Conservation (phyloP, 768 basidiomycete species). For the Phaeolepiota aurea region DNA sequence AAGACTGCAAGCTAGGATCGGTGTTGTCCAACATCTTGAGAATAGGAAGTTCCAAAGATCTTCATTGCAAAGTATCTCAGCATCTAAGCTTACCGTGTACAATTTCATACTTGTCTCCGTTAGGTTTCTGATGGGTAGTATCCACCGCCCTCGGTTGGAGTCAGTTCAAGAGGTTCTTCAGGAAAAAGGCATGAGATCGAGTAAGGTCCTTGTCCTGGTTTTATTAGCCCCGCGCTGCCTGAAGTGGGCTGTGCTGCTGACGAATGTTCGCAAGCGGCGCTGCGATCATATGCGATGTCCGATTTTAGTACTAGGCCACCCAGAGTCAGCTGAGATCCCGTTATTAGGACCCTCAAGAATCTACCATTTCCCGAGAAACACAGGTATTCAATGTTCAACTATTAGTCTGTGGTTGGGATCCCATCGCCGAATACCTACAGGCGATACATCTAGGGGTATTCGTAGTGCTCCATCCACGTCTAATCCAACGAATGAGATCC, state of each 20-base stretch:
- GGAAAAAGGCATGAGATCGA: constrained; percentile 7
- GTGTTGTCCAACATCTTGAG: constrained; percentile 4
- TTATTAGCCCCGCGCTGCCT: not conserved
- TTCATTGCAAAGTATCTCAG: constrained; percentile 5
- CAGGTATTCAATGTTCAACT: too few species aligned
- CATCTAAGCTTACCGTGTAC: constrained; percentile 13
- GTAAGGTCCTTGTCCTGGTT: not conserved
- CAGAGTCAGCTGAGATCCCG: too few species aligned
- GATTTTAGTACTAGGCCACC: too few species aligned
- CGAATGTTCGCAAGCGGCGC: too few species aligned
- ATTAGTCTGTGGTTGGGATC: too few species aligned
- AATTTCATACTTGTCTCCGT: constrained; percentile 7
- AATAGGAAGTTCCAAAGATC: constrained; percentile 7
- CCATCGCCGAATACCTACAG: too few species aligned
- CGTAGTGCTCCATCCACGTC: too few species aligned
- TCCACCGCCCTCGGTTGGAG: constrained; percentile 7
- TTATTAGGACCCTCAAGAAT: too few species aligned
- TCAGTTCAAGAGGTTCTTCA: constrained; percentile 11
- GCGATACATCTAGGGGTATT: too few species aligned
- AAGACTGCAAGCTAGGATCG: constrained; percentile 1
- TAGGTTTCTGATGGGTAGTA: constrained; percentile 11
- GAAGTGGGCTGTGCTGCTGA: not conserved
- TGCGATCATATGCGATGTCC: too few species aligned
- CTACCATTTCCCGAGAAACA: too few species aligned
- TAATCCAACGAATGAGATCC: too few species aligned